Conservation (phyloP, 768 basidiomycete genomes). For the Trametes cubensis region DNA sequence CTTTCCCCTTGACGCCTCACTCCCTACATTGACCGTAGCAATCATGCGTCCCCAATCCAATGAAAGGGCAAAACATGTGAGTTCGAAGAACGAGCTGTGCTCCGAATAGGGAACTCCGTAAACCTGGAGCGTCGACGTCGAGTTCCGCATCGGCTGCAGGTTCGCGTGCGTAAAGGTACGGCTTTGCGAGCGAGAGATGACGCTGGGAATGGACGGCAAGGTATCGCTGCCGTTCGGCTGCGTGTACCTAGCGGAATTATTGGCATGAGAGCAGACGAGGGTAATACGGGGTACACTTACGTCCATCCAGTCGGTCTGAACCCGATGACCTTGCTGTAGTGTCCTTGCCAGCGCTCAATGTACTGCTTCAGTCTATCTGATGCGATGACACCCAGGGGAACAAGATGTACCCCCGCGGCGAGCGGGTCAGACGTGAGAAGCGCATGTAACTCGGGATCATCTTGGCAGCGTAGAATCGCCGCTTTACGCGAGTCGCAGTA, state of each 20-base stretch:
- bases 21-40: conserved; percentile 91
- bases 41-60: conserved; percentile 88
- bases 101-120: conserved; percentile 93
- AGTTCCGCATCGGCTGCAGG: conserved; percentile 70
- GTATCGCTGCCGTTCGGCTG: conserved; percentile 65
- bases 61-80: conserved; percentile 93
- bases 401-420: conserved; percentile 80
- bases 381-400: conserved; percentile 75
- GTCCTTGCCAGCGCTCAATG: conserved; percentile 69
- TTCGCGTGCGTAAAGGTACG: conserved; percentile 70
- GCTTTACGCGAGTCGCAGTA: conserved; percentile 89
- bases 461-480: conserved; percentile 80
- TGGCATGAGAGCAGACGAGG: neutral
- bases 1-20: conserved; percentile 70
- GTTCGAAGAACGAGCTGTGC: conserved; percentile 93
- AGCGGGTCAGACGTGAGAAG: conserved; percentile 78
- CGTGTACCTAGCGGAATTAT: conserved; percentile 52
- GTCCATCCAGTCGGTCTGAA: conserved; percentile 98
- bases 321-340: conserved; percentile 73
- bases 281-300: conserved; percentile 47
- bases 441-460: conserved; percentile 77
- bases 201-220: conserved; percentile 62
- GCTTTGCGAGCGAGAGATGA: conserved; percentile 69
- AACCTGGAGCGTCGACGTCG: conserved; percentile 67
- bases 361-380: conserved; percentile 80